Percentiles rank a stretch among this genome's conserved stretches.
These are phyloP conservation scores for Xylariaceae sp. DNA, from an alignment of 2,329 filamentous ascomycete genomes.

Conservation along the genomic window DNA sequence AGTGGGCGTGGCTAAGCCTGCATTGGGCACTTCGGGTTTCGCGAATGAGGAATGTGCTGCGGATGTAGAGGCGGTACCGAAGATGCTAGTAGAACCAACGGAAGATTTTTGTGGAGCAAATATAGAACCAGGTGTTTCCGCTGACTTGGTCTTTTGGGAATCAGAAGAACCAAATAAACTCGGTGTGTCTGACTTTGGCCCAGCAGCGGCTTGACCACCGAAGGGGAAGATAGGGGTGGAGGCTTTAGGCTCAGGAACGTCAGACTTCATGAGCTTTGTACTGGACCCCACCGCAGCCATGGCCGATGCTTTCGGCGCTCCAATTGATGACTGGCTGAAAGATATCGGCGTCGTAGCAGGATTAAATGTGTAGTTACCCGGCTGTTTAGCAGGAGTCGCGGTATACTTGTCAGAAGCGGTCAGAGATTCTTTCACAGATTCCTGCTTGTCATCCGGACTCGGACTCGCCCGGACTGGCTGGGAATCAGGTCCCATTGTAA, in stretches of 20 bases:
- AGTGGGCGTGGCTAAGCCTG: no score
- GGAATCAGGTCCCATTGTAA: conserved; percentile 32
- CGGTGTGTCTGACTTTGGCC: conserved; percentile 12
- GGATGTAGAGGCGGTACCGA: conserved; percentile 11
- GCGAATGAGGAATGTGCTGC: neutral
- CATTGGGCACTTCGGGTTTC: neutral
- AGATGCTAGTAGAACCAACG: conserved; percentile 14
- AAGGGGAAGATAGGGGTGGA: conserved; percentile 22
- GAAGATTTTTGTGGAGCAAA: conserved; percentile 13
- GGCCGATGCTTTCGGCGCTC: conserved; percentile 6
- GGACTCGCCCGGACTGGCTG: conserved; percentile 31
- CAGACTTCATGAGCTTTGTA: conserved; percentile 32
- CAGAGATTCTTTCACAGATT: conserved; percentile 15
- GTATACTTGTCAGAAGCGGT: conserved; percentile 14
- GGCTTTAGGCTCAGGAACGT: conserved; percentile 29
- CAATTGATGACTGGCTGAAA: conserved; percentile 22
- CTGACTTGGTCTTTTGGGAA: conserved; percentile 22
- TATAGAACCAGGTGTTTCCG: conserved; percentile 21
- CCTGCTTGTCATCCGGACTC: conserved; percentile 20
- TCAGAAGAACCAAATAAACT: conserved; percentile 24
- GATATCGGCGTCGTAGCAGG: conserved; percentile 32
- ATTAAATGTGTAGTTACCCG: conserved; percentile 34
- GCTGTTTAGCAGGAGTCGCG: conserved; percentile 31
- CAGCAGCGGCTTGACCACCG: conserved; percentile 9
- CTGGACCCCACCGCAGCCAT: conserved; percentile 8